Conservation (phyloP, 2,329 filamentous ascomycete species). For the Diplocarpon rosae region DNA sequence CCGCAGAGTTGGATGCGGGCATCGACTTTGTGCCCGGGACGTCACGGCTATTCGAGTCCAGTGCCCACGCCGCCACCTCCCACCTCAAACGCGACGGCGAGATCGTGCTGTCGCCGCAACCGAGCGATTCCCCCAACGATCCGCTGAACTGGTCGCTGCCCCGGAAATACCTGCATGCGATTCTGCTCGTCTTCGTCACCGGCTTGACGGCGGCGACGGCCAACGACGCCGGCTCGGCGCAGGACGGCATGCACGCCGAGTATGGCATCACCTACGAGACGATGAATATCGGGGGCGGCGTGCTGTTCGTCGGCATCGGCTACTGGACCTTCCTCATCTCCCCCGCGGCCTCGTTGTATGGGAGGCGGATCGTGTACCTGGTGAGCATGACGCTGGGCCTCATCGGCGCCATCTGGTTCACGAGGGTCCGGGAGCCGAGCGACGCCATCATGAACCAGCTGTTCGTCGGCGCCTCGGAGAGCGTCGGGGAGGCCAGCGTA, state of each 20-base stretch:
- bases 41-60: conserved; percentile 16
- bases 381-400: conserved; percentile 39
- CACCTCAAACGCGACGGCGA: conserved; percentile 28
- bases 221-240: conserved; percentile 42
- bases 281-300: conserved; percentile 46
- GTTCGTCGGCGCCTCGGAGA: conserved; percentile 46
- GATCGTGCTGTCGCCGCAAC: conserved; percentile 41
- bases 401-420: conserved; percentile 43
- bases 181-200: conserved; percentile 41
- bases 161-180: conserved; percentile 40
- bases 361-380: conserved; percentile 42
- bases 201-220: conserved; percentile 43
- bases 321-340: conserved; percentile 43
- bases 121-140: conserved; percentile 41
- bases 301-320: conserved; percentile 44
- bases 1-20: conserved; percentile 1
- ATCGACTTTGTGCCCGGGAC: conserved; percentile 3
- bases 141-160: conserved; percentile 39
- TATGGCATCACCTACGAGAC: conserved; percentile 39
- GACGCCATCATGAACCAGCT: conserved; percentile 45
- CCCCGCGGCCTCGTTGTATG: conserved; percentile 42
- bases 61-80: conserved; percentile 11
- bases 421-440: conserved; percentile 31
- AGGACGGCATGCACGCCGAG: conserved; percentile 38
- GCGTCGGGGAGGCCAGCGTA: conserved; percentile 43